Conservation (phyloP, 352 stramenopile genomes). For the Phytophthora uliginosa region DNA sequence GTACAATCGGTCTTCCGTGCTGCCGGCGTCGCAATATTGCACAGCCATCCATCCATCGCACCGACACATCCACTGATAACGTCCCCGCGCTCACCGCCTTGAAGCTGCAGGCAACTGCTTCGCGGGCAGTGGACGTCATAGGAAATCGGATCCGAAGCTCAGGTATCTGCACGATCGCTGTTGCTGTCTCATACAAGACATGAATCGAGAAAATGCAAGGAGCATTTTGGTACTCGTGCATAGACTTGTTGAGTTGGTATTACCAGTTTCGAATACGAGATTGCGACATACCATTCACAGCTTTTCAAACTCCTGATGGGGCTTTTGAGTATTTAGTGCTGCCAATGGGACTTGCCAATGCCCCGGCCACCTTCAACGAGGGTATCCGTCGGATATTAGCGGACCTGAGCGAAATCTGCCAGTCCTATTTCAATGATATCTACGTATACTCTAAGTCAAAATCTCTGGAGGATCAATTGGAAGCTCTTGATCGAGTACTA, state of each 20-base stretch:
- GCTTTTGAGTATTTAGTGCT: conserved; percentile 31
- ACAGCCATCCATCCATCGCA: no score
- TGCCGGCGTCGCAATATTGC: no score
- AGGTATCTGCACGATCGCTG: no score
- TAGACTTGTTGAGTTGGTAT: conserved; percentile 33
- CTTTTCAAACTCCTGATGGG: conserved; percentile 25
- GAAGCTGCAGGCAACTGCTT: no score
- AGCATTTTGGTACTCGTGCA: conserved; percentile 21
- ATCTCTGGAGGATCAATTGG: conserved; percentile 14
- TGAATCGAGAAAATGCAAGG: conserved; percentile 22
- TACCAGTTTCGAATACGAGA: conserved; percentile 38
- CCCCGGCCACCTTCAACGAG: conserved; percentile 26
- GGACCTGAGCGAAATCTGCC: conserved; percentile 16
- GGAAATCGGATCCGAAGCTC: no score
- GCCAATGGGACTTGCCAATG: conserved; percentile 31
- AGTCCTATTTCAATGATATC: conserved; percentile 21
- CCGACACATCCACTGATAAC: no score
- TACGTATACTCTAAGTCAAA: conserved; percentile 19
- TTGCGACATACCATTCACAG: conserved; percentile 28
- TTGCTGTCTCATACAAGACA: no score
- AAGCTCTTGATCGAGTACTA: conserved; percentile 10
- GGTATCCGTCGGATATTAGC: conserved; percentile 10
- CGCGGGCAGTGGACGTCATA: no score
- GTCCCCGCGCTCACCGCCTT: no score
- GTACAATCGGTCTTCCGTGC: no score